Conservation (phyloP, 805 yeast species). For the Ogataea neopini region DNA sequence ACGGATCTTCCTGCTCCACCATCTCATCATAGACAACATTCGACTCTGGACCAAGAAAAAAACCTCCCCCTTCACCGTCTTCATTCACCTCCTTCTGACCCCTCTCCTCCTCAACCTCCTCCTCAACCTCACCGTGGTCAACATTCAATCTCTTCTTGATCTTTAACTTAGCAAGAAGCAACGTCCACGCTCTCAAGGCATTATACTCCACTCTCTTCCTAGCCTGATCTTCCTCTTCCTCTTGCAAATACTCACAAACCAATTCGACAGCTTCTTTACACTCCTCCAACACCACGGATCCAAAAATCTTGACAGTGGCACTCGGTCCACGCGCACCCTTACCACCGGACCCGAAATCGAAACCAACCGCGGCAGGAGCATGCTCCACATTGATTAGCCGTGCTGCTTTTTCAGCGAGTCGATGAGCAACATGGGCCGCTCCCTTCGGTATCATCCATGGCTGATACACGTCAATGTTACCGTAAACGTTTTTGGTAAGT, state of each 20-base stretch:
- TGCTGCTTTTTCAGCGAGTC: constrained; percentile 69
- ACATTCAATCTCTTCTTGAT: constrained; percentile 47
- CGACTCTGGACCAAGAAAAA: constrained; percentile 6
- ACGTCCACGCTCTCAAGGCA: constrained; percentile 56
- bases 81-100: no score
- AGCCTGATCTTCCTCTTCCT: constrained; percentile 50
- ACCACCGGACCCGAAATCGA: constrained; percentile 62
- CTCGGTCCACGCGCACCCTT: constrained; percentile 30
- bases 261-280: constrained; percentile 58
- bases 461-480: constrained; percentile 79
- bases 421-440: constrained; percentile 59
- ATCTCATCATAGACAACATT: constrained; percentile 4
- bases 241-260: constrained; percentile 49
- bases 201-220: constrained; percentile 45
- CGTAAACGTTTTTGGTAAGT: constrained; percentile 74
- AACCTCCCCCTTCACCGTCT: constrained; percentile 16
- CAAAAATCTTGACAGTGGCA: constrained; percentile 68
- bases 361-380: constrained; percentile 86
- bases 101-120: constrained; percentile 23
- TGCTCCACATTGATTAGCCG: constrained; percentile 67
- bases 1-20: constrained; percentile 11
- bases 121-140: constrained; percentile 47
- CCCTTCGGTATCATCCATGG: constrained; percentile 83
- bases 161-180: constrained; percentile 49
- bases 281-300: constrained; percentile 70